Conservation (phyloP, 352 stramenopile genomes). For the Pythium scleroteichum region DNA sequence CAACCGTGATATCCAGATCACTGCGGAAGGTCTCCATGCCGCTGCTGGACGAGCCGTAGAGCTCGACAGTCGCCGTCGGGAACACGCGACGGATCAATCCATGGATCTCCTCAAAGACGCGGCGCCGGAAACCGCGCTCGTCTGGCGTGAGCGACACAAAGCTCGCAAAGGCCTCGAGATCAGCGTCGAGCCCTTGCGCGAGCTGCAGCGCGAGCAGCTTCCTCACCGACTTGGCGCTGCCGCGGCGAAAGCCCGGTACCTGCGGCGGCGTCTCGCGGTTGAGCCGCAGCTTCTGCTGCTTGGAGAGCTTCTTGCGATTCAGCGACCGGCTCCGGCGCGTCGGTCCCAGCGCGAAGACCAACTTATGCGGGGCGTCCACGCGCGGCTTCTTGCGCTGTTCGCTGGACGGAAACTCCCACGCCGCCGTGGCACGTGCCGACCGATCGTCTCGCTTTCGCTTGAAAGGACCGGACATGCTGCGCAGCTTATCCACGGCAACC, state of each 20-base stretch:
- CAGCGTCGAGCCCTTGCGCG: slow-evolving; percentile 34
- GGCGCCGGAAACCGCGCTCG: slow-evolving; percentile 41
- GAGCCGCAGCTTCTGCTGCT: slow-evolving; percentile 12
- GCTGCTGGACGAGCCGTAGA: slow-evolving; percentile 74
- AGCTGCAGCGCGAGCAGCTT: slow-evolving; percentile 18
- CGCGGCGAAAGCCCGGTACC: not conserved
- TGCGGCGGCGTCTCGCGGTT: not conserved
- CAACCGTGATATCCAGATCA: slow-evolving; percentile 73
- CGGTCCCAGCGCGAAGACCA: slow-evolving; percentile 15
- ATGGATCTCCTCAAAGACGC: slow-evolving; percentile 48
- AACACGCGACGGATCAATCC: slow-evolving; percentile 45
- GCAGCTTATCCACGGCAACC: too few species aligned
- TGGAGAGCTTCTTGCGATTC: slow-evolving; percentile 26
- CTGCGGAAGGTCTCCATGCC: slow-evolving; percentile 75
- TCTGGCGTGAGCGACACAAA: slow-evolving; percentile 45
- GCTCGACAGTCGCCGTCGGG: slow-evolving; percentile 42
- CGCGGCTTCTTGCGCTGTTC: slow-evolving; percentile 5
- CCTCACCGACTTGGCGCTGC: slow-evolving; percentile 2
- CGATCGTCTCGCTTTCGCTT: too few species aligned
- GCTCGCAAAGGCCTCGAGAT: slow-evolving; percentile 47
- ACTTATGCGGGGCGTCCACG: not conserved
- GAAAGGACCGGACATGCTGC: too few species aligned
- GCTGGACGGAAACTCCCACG: too few species aligned
- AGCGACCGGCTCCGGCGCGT: slow-evolving; percentile 8
- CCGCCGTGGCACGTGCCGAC: too few species aligned